A percentile compares a stretch with the other conserved stretches of the same genome.
Conservation (phyloP, 2,329 filamentous ascomycete species). For the Sporothrix inflata region DNA sequence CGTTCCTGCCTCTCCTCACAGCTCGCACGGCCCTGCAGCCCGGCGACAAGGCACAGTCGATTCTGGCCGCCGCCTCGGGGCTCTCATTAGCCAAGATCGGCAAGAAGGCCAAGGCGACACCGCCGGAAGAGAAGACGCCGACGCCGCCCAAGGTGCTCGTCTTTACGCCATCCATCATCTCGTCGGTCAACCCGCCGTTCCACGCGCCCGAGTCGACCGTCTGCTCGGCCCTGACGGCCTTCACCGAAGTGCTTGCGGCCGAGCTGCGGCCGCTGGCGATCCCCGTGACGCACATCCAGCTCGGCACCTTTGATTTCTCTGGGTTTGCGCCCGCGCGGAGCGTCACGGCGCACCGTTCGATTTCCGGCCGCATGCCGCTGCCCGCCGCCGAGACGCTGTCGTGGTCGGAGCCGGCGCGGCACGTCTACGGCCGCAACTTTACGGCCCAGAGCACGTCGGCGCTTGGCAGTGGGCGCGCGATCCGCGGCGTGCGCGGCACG, state of each 20-base stretch:
- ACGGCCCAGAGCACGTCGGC: constrained; percentile 58
- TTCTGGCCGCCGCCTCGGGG: constrained; percentile 26
- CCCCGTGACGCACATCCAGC: constrained; percentile 82
- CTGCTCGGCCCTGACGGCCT: constrained; percentile 84
- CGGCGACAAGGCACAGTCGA: constrained; percentile 37
- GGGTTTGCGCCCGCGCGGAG: constrained; percentile 57
- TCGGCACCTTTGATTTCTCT: constrained; percentile 87
- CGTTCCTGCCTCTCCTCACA: constrained; percentile 80
- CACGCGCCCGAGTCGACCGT: constrained; percentile 85
- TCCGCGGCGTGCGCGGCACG: constrained; percentile 67
- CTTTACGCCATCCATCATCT: constrained; percentile 78
- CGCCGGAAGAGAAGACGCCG: constrained; percentile 21
- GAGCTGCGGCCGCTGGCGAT: constrained; percentile 79
- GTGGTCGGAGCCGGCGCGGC: constrained; percentile 65
- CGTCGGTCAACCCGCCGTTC: constrained; percentile 77
- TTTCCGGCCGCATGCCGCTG: constrained; percentile 45
- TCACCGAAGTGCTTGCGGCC: constrained; percentile 76
- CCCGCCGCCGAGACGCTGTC: constrained; percentile 60
- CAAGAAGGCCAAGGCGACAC: constrained; percentile 1
- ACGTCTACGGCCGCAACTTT: constrained; percentile 66
- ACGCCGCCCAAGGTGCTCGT: constrained; percentile 68
- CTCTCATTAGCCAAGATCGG: constrained; percentile 26
- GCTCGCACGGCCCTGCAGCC: constrained; percentile 55
- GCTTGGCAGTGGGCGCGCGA: constrained; percentile 56
- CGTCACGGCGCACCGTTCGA: constrained; percentile 30